These are phyloP conservation scores for Neurospora sp. DNA, from an alignment of 2,329 filamentous ascomycete species.

Conservation along the genomic window DNA sequence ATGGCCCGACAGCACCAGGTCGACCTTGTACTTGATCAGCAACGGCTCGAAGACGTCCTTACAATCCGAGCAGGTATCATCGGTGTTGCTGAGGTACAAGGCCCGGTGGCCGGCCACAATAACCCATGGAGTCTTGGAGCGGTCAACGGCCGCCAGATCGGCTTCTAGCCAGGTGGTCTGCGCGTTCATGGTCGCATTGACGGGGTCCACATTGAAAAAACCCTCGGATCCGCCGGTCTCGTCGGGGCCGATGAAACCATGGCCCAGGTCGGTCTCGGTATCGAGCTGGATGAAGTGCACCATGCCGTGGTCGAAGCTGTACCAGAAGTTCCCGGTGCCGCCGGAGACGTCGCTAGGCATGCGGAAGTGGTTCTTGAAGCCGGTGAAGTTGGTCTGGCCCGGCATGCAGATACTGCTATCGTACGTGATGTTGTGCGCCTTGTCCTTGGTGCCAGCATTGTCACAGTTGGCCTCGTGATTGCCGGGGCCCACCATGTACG, in stretches of 20 bases:
- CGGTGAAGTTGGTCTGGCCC: conserved; percentile 16
- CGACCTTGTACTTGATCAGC: conserved; percentile 10
- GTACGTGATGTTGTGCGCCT: conserved; percentile 1
- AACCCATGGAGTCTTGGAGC: conserved; percentile 16
- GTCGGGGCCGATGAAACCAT: background rate
- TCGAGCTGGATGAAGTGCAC: conserved; percentile 3
- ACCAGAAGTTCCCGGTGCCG: conserved; percentile 14
- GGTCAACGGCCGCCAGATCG: conserved; percentile 15
- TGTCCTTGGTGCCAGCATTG: conserved; percentile 35
- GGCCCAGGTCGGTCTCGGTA: conserved; percentile 4
- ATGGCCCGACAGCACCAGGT: conserved; percentile 13
- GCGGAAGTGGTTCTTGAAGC: conserved; percentile 13
- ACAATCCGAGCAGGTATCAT: conserved; percentile 18
- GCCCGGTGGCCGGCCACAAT: conserved; percentile 16
- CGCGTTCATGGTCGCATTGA: background rate
- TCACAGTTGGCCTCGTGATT: conserved; percentile 39
- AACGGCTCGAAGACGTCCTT: conserved; percentile 18
- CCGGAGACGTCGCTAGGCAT: conserved; percentile 11
- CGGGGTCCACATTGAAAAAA: background rate
- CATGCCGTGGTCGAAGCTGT: conserved; percentile 15
- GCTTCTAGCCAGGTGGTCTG: conserved; percentile 9
- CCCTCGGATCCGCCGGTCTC: background rate
- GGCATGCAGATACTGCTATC: conserved; percentile 7
- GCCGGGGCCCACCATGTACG: conserved; percentile 40
- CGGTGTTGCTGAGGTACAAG: conserved; percentile 24